Evolutionary conservation across 2,329 filamentous ascomycete species (phyloP).

Genomic region (Ceratocystis cubensis): DNA sequence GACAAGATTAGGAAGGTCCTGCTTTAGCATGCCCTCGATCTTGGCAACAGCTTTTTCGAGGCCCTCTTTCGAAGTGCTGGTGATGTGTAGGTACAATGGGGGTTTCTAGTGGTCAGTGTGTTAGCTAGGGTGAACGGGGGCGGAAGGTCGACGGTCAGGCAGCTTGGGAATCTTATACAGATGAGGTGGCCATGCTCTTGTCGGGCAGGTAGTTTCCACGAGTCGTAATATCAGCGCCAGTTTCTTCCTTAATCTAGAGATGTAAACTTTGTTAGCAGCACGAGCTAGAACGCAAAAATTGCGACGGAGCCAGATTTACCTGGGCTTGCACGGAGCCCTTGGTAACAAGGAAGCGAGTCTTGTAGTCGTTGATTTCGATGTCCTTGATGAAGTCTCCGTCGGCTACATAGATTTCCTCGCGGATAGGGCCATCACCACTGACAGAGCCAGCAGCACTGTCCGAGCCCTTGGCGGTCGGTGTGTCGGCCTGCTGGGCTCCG

Average conservation of each 20-base stretch:
- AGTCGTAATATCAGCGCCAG: slow-evolving; percentile 98
- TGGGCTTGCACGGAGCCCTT: slow-evolving; percentile 97
- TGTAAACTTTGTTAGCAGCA: not conserved
- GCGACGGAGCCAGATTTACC: slow-evolving; percentile 49
- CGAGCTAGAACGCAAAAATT: not conserved
- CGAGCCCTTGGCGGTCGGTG: slow-evolving; percentile 56
- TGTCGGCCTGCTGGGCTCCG: slow-evolving; percentile 80
- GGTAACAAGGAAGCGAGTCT: slow-evolving; percentile 92
- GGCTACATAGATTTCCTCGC: slow-evolving; percentile 82
- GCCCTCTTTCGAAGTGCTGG: slow-evolving; percentile 82
- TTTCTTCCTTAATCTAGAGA: slow-evolving; percentile 94
- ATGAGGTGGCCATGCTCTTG: slow-evolving; percentile 89
- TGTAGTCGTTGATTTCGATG: slow-evolving; percentile 95
- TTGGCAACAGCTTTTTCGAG: slow-evolving; percentile 76
- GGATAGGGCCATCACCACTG: slow-evolving; percentile 42
- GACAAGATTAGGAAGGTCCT: slow-evolving; percentile 87
- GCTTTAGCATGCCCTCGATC: slow-evolving; percentile 90
- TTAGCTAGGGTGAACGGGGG: not conserved
- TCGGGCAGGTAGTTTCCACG: slow-evolving; percentile 94
- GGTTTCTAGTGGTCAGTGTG: slow-evolving; percentile 53
- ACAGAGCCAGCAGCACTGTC: slow-evolving; percentile 29
- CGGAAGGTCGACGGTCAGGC: no score
- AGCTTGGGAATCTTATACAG: slow-evolving; percentile 47
- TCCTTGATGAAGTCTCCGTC: slow-evolving; percentile 98
- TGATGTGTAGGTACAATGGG: slow-evolving; percentile 88